phyloP scores from a whole-genome alignment of 768 basidiomycete genomes.

The Amanita molliuscula region DNA sequence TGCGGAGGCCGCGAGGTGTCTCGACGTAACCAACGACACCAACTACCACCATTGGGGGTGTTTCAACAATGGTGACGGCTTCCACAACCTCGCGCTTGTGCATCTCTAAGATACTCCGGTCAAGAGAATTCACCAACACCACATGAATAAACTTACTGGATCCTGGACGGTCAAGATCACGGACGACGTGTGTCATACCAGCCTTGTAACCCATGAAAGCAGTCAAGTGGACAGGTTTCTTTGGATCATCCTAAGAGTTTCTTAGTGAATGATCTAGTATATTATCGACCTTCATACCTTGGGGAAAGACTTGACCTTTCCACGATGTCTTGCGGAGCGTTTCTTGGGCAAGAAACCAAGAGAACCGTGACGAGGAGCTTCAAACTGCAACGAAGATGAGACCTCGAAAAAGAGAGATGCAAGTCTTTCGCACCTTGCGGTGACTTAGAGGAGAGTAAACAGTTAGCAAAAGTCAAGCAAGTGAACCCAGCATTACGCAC shows the following conservation, averaged over 20 bases:
- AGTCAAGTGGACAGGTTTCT: slow-evolving; percentile 97
- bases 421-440: slow-evolving; percentile 58
- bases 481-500: slow-evolving; percentile 24
- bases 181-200: slow-evolving; percentile 99
- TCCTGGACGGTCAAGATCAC: slow-evolving; percentile 98
- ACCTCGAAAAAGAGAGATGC: slow-evolving; percentile 7
- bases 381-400: slow-evolving; percentile 48
- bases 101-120: slow-evolving; percentile 61
- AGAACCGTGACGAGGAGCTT: slow-evolving; percentile 97
- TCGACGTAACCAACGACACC: slow-evolving; percentile 99
- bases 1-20: slow-evolving; percentile 97
- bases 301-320: slow-evolving; percentile 99
- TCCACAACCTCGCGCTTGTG: slow-evolving; percentile 99
- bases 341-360: slow-evolving; percentile 97
- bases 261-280: slow-evolving; percentile 6
- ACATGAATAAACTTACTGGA: slow-evolving; percentile 64
- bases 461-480: neutral
- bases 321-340: slow-evolving; percentile 93
- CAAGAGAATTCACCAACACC: neutral
- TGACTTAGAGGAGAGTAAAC: slow-evolving; percentile 38
- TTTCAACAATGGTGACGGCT: slow-evolving; percentile 93
- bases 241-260: slow-evolving; percentile 83
- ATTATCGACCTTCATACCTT: slow-evolving; percentile 47
- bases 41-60: slow-evolving; percentile 91
- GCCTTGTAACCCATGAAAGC: slow-evolving; percentile 99